Conservation (phyloP, 2,329 filamentous ascomycete genomes). For the Amphichorda felina region DNA sequence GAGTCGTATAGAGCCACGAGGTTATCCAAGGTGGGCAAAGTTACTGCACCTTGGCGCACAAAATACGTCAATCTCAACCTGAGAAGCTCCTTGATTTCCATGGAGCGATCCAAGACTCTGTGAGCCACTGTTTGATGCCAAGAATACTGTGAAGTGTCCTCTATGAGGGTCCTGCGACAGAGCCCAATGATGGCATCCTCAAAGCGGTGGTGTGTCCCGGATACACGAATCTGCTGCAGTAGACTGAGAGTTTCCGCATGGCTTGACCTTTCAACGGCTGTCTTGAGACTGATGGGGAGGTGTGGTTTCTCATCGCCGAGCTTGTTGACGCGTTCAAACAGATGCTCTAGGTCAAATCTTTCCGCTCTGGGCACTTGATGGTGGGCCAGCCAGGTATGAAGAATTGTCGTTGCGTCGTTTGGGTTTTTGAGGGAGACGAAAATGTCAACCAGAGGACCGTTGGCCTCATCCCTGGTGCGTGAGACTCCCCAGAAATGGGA, state of each 20-base stretch:
- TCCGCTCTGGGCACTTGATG: conserved; percentile 17
- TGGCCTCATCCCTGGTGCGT: conserved; percentile 5
- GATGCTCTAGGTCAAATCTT: conserved; percentile 18
- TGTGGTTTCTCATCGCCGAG: conserved; percentile 1
- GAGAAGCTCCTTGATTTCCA: conserved; percentile 14
- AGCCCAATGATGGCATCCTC: conserved; percentile 11
- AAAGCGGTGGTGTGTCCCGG: conserved; percentile 11
- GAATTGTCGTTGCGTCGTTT: conserved; percentile 15
- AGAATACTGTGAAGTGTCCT: conserved; percentile 10
- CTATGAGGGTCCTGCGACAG: conserved; percentile 14
- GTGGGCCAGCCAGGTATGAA: conserved; percentile 26
- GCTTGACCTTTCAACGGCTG: conserved; percentile 14
- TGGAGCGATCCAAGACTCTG: conserved; percentile 11
- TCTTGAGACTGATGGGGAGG: conserved; percentile 14
- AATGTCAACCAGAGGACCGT: conserved; percentile 13
- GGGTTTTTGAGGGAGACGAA: conserved; percentile 21
- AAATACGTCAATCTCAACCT: conserved; percentile 12
- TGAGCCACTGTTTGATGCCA: conserved; percentile 16
- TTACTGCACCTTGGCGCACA: conserved; percentile 11
- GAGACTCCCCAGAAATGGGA: conserved; percentile 22
- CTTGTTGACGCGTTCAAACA: conserved; percentile 10
- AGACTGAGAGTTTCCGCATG: conserved; percentile 17
- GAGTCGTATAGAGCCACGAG: conserved; percentile 11
- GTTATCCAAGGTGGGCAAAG: conserved; percentile 9
- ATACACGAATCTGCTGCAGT: conserved; percentile 16